phyloP scores from a whole-genome alignment of 2,329 filamentous ascomycete genomes.

The Ophiostoma piceae region DNA sequence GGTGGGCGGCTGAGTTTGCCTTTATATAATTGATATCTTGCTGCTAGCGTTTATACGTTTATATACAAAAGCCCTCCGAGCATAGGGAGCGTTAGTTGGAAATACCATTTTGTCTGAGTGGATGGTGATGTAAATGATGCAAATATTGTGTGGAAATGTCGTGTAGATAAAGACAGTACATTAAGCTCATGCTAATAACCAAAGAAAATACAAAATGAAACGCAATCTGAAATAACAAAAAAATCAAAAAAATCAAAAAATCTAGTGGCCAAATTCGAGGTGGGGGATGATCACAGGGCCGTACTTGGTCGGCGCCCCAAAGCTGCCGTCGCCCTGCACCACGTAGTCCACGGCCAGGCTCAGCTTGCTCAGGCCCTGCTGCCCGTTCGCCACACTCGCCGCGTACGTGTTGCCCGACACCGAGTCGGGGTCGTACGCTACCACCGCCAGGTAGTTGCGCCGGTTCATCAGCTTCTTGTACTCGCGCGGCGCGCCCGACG shows the following conservation, averaged over 20 bases:
- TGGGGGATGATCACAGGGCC: constrained; percentile 93
- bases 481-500: constrained; percentile 75
- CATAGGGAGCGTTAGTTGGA: neutral
- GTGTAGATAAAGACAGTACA: neutral
- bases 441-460: constrained; percentile 85
- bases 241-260: neutral
- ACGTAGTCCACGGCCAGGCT: constrained; percentile 94
- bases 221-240: neutral
- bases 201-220: constrained; percentile 17
- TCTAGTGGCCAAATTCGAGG: constrained; percentile 64
- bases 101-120: neutral
- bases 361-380: constrained; percentile 55
- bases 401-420: constrained; percentile 40
- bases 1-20: neutral
- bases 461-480: constrained; percentile 89
- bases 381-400: constrained; percentile 29
- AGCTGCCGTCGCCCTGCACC: constrained; percentile 77
- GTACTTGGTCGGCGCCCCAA: constrained; percentile 76
- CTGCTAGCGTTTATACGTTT: neutral
- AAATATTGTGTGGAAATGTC: neutral
- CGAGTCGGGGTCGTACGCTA: constrained; percentile 88
- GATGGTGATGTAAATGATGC: neutral
- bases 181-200: neutral
- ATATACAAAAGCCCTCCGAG: neutral
- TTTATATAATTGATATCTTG: neutral